These are phyloP conservation scores for Aleurites moluccanus DNA, from an alignment of 441 rosid genomes.

Conservation along the genomic window DNA sequence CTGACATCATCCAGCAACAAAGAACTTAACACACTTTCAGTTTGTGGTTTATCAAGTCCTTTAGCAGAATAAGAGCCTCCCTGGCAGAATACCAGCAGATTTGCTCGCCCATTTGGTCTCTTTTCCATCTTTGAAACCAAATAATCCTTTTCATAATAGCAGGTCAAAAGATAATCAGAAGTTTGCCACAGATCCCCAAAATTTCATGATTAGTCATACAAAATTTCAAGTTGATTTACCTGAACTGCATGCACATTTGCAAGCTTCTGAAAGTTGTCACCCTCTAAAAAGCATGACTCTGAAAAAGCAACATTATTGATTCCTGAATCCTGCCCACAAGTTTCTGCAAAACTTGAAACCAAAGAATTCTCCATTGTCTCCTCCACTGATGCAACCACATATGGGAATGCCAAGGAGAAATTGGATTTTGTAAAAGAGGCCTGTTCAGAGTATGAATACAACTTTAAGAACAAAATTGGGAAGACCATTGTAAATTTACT, in stretches of 20 bases:
- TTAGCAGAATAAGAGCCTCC: constrained; percentile 44
- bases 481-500: neutral
- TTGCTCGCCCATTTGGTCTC: constrained; percentile 57
- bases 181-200: neutral
- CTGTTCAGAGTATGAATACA: constrained; percentile 39
- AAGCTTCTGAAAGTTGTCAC: constrained; percentile 58
- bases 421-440: constrained; percentile 60
- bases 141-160: constrained; percentile 51
- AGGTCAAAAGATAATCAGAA: constrained; percentile 1
- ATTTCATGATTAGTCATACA: neutral
- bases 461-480: constrained; percentile 5
- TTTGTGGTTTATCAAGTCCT: constrained; percentile 37
- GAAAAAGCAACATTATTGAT: constrained; percentile 60
- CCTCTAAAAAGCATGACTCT: constrained; percentile 66
- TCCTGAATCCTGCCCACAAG: constrained; percentile 53
- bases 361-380: constrained; percentile 67
- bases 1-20: constrained; percentile 10
- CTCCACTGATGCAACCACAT: constrained; percentile 61
- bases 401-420: constrained; percentile 93
- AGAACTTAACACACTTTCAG: constrained; percentile 57
- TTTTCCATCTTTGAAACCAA: constrained; percentile 60
- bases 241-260: constrained; percentile 56
- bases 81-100: constrained; percentile 71
- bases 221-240: constrained; percentile 39
- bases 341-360: constrained; percentile 64